These are phyloP conservation scores for Talaromyces atroroseus DNA, from an alignment of 2,329 filamentous ascomycete species.

Conservation along the genomic window DNA sequence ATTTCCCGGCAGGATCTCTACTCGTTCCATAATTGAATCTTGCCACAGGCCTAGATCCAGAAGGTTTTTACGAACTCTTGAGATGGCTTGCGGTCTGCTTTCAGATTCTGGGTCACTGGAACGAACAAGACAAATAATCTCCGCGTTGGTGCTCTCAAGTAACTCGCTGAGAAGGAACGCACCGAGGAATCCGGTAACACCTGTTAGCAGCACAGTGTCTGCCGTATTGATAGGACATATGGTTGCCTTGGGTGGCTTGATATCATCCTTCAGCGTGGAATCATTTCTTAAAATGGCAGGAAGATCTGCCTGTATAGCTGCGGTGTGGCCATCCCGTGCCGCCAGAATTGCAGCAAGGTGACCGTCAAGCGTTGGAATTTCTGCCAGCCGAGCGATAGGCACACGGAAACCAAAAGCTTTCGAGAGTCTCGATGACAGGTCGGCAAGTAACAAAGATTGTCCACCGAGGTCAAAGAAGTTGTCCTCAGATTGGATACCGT, in stretches of 20 bases:
- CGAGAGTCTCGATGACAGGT: conserved; percentile 65
- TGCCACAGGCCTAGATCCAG: conserved; percentile 74
- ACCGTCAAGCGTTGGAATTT: conserved; percentile 64
- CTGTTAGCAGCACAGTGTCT: conserved; percentile 65
- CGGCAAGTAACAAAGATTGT: conserved; percentile 71
- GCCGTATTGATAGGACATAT: conserved; percentile 60
- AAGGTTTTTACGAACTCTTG: conserved; percentile 67
- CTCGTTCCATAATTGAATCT: conserved; percentile 69
- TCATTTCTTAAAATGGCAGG: conserved; percentile 65
- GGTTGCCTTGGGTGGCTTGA: conserved; percentile 51
- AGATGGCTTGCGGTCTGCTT: conserved; percentile 61
- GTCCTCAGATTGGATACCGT: conserved; percentile 61
- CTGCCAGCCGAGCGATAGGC: conserved; percentile 64
- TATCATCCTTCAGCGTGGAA: conserved; percentile 63
- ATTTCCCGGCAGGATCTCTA: conserved; percentile 70
- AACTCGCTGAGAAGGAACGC: conserved; percentile 67
- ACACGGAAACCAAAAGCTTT: conserved; percentile 68
- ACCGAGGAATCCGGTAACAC: conserved; percentile 70
- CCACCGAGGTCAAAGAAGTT: conserved; percentile 79
- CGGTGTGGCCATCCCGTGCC: conserved; percentile 66
- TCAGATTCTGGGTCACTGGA: conserved; percentile 63
- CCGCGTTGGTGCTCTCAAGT: conserved; percentile 61
- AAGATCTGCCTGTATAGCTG: conserved; percentile 68
- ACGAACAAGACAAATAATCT: conserved; percentile 67
- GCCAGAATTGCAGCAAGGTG: conserved; percentile 67